A percentile compares a stretch with the other conserved stretches of the same genome.
phyloP scores from a whole-genome alignment of 2,329 filamentous ascomycete species.

The Plenodomus tracheiphilus region DNA sequence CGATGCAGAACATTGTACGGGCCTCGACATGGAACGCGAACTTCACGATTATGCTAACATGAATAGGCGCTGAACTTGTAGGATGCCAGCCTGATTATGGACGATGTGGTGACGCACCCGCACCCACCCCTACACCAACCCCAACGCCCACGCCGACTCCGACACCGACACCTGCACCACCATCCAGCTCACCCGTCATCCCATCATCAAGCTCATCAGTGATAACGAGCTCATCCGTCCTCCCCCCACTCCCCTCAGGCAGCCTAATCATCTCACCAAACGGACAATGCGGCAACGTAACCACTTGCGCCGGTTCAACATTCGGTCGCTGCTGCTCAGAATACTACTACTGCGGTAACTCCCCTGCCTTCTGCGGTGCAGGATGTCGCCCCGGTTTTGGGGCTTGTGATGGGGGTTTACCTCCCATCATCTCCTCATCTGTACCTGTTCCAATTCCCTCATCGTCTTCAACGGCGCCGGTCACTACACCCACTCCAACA shows the following conservation, averaged over 20 bases:
- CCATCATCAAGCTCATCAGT: slow-evolving; percentile 8
- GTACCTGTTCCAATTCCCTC: slow-evolving; percentile 1
- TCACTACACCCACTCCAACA: slow-evolving; percentile 9
- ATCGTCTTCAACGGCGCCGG: slow-evolving; percentile 5
- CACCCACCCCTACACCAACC: slow-evolving; percentile 8
- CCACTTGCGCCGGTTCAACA: slow-evolving; percentile 30
- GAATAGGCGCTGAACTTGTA: slow-evolving; percentile 16
- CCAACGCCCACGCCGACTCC: slow-evolving; percentile 20
- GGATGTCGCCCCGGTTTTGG: slow-evolving; percentile 33
- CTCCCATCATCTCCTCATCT: slow-evolving; percentile 15
- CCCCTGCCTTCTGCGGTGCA: slow-evolving; percentile 27
- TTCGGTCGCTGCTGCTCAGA: slow-evolving; percentile 33
- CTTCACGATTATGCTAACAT: slow-evolving; percentile 7
- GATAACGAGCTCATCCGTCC: slow-evolving; percentile 13
- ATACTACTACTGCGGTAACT: slow-evolving; percentile 30
- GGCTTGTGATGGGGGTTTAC: slow-evolving; percentile 20
- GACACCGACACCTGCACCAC: slow-evolving; percentile 22
- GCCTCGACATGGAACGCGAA: background rate
- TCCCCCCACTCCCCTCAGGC: slow-evolving; percentile 29
- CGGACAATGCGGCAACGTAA: slow-evolving; percentile 33
- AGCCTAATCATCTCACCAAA: slow-evolving; percentile 27
- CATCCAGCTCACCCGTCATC: slow-evolving; percentile 14
- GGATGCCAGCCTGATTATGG: slow-evolving; percentile 35
- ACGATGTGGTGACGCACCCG: slow-evolving; percentile 26
- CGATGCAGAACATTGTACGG: slow-evolving; percentile 15